Base-by-base conservation (phyloP, 495 filamentous ascomycete species). In the Podospora pseudopauciseta region DNA sequence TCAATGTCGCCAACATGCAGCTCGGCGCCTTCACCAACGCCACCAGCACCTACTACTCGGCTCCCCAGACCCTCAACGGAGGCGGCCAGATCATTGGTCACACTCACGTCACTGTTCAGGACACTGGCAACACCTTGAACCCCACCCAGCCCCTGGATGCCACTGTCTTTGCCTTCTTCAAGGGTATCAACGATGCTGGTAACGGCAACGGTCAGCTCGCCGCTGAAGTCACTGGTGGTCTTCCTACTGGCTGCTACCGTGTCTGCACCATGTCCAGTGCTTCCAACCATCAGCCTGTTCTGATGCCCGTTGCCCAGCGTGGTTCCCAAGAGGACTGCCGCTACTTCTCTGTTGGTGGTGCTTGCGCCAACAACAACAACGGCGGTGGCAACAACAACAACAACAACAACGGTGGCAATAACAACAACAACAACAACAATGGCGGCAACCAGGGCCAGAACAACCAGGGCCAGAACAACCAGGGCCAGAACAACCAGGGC, bases 301-400 rank as follows among this genome's bases (percentile, higher is more conserved):
- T 90, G 39, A 92, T 92, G 90, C 90, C 90, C 56, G 87, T 92
- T 60, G 89, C 89, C 64, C 89, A 91, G 78, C 87, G 90, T 76
- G 90, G 90, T 73, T 78, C 87, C 34, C 86, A 91, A 72, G 90
- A 92, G 71, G 90, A 92, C 72, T 92, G 90, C 77, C 82, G 81
- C 60, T 87, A 87, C 73, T 92, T 92, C 75, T 84, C 82, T 30
- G 72, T 71, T 60, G 69, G 73, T 75, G 79, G 75, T 63, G 72
- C 76, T 62, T 75, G 73, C 64, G 68, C 57, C 56, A 63, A 63
- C 30, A 63, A 60, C 64, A 58, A 66, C 64, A 72, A 71, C 62
- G 70, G 70, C 64, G 68, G 58, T 16, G 72, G 73, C 55, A 75
- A 75, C 62, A 67, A 65, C 20, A 55, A 49, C 49, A 69, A 59